Percentiles rank a stretch among this genome's conserved stretches.
These are phyloP conservation scores for Didymosphaeria variabile DNA, from an alignment of 2,329 filamentous ascomycete species.

Conservation along the genomic window DNA sequence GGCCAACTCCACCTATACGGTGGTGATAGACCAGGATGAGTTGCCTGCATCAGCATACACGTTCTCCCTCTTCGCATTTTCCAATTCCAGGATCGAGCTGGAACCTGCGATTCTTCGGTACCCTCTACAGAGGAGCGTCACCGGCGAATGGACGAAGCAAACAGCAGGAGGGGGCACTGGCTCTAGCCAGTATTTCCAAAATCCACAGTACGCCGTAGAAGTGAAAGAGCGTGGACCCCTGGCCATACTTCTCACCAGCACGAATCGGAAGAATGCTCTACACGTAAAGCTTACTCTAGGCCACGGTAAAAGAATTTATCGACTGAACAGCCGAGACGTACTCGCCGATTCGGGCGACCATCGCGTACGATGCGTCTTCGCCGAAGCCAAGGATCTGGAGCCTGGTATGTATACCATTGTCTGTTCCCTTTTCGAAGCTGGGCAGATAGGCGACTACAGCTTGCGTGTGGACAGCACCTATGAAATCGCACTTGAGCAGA, in stretches of 20 bases:
- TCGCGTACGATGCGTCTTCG: conserved; percentile 77
- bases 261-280: conserved; percentile 72
- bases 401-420: conserved; percentile 85
- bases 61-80: conserved; percentile 90
- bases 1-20: conserved; percentile 62
- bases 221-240: conserved; percentile 68
- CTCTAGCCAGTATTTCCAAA: conserved; percentile 78
- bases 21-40: conserved; percentile 81
- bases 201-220: conserved; percentile 82
- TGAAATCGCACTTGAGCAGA: conserved; percentile 64
- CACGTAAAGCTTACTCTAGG: conserved; percentile 88
- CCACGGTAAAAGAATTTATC: conserved; percentile 73
- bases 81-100: conserved; percentile 69
- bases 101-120: conserved; percentile 70
- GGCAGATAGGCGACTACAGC: conserved; percentile 77
- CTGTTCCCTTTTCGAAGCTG: conserved; percentile 87
- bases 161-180: conserved; percentile 87
- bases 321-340: conserved; percentile 78
- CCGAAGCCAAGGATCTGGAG: conserved; percentile 68
- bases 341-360: conserved; percentile 89
- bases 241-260: conserved; percentile 77
- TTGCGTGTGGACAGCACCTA: conserved; percentile 75
- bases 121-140: conserved; percentile 64
- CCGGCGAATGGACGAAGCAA: conserved; percentile 76
- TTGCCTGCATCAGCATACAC: conserved; percentile 76